A percentile compares a stretch with the other conserved stretches of the same genome.
These are phyloP conservation scores for Sextonia rubra DNA, from an alignment of 164 flowering plant species.

Conservation along the genomic window DNA sequence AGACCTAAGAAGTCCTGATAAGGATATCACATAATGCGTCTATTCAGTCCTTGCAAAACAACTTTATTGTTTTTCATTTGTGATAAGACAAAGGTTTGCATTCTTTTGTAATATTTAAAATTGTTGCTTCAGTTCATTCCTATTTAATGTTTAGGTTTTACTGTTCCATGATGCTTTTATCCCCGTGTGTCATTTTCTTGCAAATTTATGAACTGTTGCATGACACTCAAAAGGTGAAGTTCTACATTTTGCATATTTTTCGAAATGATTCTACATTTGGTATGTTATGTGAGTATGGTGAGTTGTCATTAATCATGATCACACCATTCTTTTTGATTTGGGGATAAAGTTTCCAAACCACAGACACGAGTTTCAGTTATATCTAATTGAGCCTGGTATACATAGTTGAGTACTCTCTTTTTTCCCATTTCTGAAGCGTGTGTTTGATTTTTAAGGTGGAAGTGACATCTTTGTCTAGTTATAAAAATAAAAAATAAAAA, in stretches of 20 bases:
- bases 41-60: conserved; percentile 63
- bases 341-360: conserved; percentile 59
- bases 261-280: background rate
- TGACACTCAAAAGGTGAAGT: conserved; percentile 54
- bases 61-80: conserved; percentile 60
- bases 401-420: too few species aligned
- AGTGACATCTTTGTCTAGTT: conserved; percentile 54
- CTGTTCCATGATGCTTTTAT: background rate
- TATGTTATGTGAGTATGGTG: background rate
- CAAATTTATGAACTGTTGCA: background rate
- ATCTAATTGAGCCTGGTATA: too few species aligned
- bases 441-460: conserved; percentile 36
- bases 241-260: background rate
- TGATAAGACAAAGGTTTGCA: conserved; percentile 59
- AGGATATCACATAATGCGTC: conserved; percentile 64
- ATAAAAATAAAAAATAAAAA: conserved; percentile 62
- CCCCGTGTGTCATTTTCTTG: background rate
- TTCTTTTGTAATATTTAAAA: background rate
- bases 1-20: too few species aligned
- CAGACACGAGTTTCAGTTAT: conserved; percentile 29
- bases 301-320: background rate
- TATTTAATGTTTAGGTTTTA: too few species aligned
- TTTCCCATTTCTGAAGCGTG: background rate
- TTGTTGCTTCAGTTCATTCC: too few species aligned
- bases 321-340: conserved; percentile 38